phyloP scores from a whole-genome alignment of 179 eudicot genomes.

The Camellia oleifera region DNA sequence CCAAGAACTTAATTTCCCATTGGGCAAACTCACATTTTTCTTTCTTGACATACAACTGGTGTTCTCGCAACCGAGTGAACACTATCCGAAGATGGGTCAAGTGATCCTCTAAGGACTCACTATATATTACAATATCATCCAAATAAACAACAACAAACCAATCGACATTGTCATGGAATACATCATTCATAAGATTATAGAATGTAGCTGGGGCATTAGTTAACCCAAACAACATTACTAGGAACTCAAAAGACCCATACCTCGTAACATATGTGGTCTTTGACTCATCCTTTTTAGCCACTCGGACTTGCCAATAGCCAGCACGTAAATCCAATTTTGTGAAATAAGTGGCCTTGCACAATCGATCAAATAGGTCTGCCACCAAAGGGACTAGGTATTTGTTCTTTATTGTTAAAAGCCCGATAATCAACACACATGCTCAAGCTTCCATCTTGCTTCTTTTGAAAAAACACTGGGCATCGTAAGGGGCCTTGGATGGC shows the following conservation, averaged over 20 bases:
- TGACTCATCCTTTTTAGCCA: neutral
- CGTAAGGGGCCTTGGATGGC: neutral
- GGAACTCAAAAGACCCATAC: no score
- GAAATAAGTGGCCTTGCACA: neutral
- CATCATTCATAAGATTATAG: no score
- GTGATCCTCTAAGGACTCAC: neutral
- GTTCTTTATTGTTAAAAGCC: neutral
- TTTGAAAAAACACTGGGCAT: neutral
- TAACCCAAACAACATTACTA: no score
- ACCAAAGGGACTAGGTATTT: neutral
- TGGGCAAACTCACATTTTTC: conserved; percentile 17
- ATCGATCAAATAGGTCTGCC: neutral
- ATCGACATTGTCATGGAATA: no score
- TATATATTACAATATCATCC: neutral
- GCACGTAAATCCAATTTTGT: neutral
- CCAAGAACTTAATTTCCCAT: neutral
- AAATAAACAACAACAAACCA: neutral
- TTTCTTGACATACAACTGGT: conserved; percentile 5
- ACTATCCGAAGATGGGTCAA: neutral
- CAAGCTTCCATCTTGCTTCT: neutral
- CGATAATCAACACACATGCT: neutral
- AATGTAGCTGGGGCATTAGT: no score
- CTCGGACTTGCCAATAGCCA: neutral
- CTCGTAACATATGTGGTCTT: neutral
- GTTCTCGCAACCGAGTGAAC: neutral